These are phyloP conservation scores for Ustilago hordei DNA, from an alignment of 1,284 basidiomycete genomes.

Conservation along the genomic window DNA sequence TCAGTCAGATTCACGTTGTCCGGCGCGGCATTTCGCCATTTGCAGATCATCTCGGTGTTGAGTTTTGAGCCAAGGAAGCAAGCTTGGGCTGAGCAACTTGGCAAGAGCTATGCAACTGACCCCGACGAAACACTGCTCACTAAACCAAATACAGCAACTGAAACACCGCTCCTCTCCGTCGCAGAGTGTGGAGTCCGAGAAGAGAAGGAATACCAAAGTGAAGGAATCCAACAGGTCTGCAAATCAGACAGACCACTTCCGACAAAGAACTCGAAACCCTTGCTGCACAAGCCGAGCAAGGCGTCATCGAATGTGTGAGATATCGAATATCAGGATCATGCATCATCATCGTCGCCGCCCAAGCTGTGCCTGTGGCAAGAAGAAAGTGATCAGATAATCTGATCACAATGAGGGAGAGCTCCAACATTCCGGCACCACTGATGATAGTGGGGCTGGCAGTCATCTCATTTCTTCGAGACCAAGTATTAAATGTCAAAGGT, in stretches of 20 bases:
- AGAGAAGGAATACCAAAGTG: neutral
- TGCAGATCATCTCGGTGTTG: slow-evolving; percentile 8
- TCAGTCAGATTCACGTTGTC: neutral
- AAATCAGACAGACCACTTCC: slow-evolving; percentile 6
- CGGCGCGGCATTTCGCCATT: slow-evolving; percentile 2
- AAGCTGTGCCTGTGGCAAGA: neutral
- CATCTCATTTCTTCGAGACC: too few relatives aligned
- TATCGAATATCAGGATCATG: neutral
- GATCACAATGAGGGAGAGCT: neutral
- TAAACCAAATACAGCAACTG: slow-evolving; percentile 2
- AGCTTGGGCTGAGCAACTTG: slow-evolving; percentile 7
- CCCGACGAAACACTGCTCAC: slow-evolving; percentile 1
- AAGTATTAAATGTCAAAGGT: too few relatives aligned
- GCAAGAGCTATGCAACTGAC: neutral
- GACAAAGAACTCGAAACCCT: neutral
- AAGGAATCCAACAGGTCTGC: neutral
- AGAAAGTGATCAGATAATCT: neutral
- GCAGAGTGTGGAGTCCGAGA: neutral
- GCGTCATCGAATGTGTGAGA: slow-evolving; percentile 6
- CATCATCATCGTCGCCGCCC: neutral
- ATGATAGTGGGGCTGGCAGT: neutral
- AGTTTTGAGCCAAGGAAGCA: neutral
- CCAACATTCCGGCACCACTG: neutral
- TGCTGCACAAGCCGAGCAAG: slow-evolving; percentile 8
- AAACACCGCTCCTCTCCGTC: neutral